A percentile compares a stretch with the other conserved stretches of the same genome.
Evolutionary conservation across 2,329 filamentous ascomycete species (phyloP).

Genomic region (Talaromyces sp.): DNA sequence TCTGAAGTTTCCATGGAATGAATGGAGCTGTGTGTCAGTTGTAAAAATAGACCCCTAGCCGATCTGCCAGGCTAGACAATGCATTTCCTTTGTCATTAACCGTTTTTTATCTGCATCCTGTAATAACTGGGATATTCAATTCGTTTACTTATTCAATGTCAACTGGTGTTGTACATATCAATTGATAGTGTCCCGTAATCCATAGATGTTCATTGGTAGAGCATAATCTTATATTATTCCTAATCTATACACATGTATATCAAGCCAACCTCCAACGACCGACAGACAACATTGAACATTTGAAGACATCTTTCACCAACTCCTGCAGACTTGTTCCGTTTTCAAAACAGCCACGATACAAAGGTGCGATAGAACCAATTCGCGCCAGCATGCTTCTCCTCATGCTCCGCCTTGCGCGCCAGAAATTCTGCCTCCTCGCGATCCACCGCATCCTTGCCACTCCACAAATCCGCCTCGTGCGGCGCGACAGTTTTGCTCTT

Average conservation of each 20-base stretch:
- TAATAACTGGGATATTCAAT: neutral
- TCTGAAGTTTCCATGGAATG: slow-evolving; percentile 1
- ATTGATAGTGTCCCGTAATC: neutral
- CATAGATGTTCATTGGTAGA: neutral
- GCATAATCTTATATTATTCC: neutral
- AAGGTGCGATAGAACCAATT: slow-evolving; percentile 53
- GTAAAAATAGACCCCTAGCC: slow-evolving; percentile 4
- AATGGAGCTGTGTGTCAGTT: neutral
- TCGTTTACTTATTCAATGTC: neutral
- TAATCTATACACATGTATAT: neutral
- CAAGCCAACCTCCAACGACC: neutral
- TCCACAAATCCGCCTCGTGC: slow-evolving; percentile 55
- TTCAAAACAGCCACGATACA: slow-evolving; percentile 55
- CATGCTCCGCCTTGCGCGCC: slow-evolving; percentile 43
- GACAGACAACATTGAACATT: neutral
- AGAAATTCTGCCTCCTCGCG: slow-evolving; percentile 65
- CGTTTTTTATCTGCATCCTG: neutral
- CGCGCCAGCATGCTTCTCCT: slow-evolving; percentile 27
- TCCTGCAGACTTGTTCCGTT: neutral
- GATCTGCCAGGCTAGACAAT: neutral
- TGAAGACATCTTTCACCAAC: neutral
- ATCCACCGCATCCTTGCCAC: slow-evolving; percentile 66
- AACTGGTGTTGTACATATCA: too few species aligned
- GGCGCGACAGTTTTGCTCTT: slow-evolving; percentile 52
- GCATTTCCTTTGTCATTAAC: slow-evolving; percentile 1